phyloP scores from a whole-genome alignment of 768 basidiomycete genomes.

The Boletus sensibilis region DNA sequence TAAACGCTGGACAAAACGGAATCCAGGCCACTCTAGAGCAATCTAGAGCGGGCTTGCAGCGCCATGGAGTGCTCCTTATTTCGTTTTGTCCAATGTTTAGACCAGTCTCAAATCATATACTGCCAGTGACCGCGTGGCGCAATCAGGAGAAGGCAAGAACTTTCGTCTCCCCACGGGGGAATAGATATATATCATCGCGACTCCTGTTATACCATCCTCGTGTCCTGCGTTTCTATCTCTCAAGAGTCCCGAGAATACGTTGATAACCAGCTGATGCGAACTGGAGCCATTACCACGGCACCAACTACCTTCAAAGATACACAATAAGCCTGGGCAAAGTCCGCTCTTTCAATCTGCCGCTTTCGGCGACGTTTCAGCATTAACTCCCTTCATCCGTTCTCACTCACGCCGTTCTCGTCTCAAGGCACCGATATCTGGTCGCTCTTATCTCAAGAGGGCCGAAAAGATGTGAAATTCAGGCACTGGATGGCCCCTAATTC shows the following conservation, averaged over 20 bases:
- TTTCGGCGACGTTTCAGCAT: conserved; percentile 13
- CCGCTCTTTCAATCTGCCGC: conserved; percentile 21
- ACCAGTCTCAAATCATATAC: too few relatives aligned
- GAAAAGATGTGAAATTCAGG: conserved; percentile 4
- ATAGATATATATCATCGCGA: background rate
- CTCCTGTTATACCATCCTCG: background rate
- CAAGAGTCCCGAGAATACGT: background rate
- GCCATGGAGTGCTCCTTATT: too few relatives aligned
- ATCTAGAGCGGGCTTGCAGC: too few relatives aligned
- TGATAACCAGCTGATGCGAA: background rate
- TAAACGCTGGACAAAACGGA: too few relatives aligned
- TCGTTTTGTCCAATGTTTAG: too few relatives aligned
- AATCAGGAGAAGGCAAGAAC: too few relatives aligned
- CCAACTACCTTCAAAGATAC: conserved; percentile 1
- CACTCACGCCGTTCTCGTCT: background rate
- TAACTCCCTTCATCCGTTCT: conserved; percentile 8
- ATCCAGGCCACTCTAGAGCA: too few relatives aligned
- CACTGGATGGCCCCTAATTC: conserved; percentile 4
- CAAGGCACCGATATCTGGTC: background rate
- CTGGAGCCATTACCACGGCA: background rate
- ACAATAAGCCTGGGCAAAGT: conserved; percentile 3
- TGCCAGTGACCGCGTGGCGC: too few relatives aligned
- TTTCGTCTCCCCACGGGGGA: background rate
- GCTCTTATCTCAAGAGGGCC: conserved; percentile 5
- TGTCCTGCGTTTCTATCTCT: conserved; percentile 1